Conservation (phyloP, 1,139 yeast species). For the Geotrichum reessii region DNA sequence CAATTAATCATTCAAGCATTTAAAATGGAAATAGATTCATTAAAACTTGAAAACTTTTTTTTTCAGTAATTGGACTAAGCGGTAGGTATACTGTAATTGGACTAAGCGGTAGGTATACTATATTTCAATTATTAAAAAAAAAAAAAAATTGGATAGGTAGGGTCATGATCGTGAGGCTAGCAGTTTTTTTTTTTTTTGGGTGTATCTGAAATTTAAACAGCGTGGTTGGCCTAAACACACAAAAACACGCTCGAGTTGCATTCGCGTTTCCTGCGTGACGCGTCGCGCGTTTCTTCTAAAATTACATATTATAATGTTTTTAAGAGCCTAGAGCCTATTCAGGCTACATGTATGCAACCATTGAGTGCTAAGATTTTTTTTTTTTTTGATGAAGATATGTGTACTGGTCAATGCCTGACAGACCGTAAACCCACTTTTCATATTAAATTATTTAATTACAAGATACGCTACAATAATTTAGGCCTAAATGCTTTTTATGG, state of each 20-base stretch:
- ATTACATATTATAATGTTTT: too few species aligned
- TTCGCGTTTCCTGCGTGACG: background rate
- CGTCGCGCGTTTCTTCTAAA: background rate
- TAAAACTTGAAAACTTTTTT: background rate
- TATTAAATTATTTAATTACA: background rate
- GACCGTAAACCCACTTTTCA: too few species aligned
- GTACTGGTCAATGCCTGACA: too few species aligned
- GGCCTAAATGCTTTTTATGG: background rate
- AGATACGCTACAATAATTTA: background rate
- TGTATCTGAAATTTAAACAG: background rate
- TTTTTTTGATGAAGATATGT: too few species aligned
- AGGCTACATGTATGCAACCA: too few species aligned
- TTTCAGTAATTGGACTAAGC: background rate
- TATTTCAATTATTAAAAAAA: too few species aligned
- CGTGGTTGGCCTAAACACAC: background rate
- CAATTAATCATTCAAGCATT: background rate
- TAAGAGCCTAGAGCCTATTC: too few species aligned
- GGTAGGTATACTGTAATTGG: background rate
- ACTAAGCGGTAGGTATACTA: background rate
- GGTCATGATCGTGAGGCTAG: background rate
- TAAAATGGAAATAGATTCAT: background rate
- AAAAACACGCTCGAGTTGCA: background rate
- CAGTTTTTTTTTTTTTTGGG: background rate
- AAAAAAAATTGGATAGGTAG: too few species aligned
- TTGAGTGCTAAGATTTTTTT: too few species aligned